phyloP scores from a whole-genome alignment of 495 filamentous ascomycete genomes.

The Penicillium waksmanii region DNA sequence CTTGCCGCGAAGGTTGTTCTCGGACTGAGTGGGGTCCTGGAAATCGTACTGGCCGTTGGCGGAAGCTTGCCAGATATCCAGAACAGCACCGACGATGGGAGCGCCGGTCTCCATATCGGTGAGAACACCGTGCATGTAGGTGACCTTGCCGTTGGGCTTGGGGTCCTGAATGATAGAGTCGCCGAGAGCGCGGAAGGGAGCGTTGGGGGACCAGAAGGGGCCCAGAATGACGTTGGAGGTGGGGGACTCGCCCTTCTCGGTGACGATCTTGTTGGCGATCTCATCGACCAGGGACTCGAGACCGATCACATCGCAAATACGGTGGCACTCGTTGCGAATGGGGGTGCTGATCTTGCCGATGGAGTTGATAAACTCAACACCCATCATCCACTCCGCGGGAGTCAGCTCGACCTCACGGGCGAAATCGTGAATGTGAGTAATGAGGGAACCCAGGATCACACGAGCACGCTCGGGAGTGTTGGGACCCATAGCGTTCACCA shows the following conservation, averaged over 20 bases:
- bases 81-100: slow-evolving; percentile 69
- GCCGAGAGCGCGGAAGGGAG: slow-evolving; percentile 73
- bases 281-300: slow-evolving; percentile 85
- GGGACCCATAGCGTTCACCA: slow-evolving; percentile 76
- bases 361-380: slow-evolving; percentile 64
- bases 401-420: slow-evolving; percentile 81
- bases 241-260: slow-evolving; percentile 68
- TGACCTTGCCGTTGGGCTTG: slow-evolving; percentile 64
- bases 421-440: slow-evolving; percentile 82
- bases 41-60: slow-evolving; percentile 89
- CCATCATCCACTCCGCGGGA: slow-evolving; percentile 78
- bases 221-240: slow-evolving; percentile 85
- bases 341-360: slow-evolving; percentile 58
- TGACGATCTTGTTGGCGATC: slow-evolving; percentile 79
- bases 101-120: slow-evolving; percentile 71
- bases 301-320: slow-evolving; percentile 77
- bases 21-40: slow-evolving; percentile 78
- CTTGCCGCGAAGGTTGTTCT: slow-evolving; percentile 85
- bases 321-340: slow-evolving; percentile 76
- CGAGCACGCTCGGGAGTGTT: slow-evolving; percentile 70
- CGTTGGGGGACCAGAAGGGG: slow-evolving; percentile 86
- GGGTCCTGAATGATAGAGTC: slow-evolving; percentile 71
- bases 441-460: slow-evolving; percentile 64
- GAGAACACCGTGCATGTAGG: slow-evolving; percentile 76
- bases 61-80: slow-evolving; percentile 87